phyloP scores from a whole-genome alignment of 352 stramenopile species.

The Chrysophaeum taylorii region DNA sequence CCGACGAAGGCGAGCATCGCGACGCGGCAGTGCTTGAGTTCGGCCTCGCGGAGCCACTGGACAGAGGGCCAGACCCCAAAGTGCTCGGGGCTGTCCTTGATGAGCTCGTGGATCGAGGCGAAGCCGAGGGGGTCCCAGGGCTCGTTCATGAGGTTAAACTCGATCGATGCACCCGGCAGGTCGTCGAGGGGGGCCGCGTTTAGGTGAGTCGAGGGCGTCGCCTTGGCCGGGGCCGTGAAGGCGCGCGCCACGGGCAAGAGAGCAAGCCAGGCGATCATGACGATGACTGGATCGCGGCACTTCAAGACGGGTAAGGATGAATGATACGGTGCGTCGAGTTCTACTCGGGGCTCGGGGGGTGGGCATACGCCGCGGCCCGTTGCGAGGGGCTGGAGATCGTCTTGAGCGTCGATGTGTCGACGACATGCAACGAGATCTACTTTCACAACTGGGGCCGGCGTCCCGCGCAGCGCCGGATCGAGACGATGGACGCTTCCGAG shows the following conservation, averaged over 20 bases:
- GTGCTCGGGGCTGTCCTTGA: not conserved
- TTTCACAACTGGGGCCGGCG: conserved; percentile 31
- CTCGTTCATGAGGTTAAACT: not conserved
- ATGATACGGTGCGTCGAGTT: conserved; percentile 43
- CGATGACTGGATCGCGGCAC: too few relatives aligned
- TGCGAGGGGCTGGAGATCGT: not conserved
- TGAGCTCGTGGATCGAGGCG: not conserved
- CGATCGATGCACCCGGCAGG: not conserved
- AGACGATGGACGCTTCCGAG: conserved; percentile 24
- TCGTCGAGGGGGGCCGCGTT: not conserved
- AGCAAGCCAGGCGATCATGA: too few relatives aligned
- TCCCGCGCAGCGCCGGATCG: not conserved
- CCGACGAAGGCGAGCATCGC: conserved; percentile 1
- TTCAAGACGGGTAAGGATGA: too few relatives aligned
- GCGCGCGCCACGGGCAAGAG: too few relatives aligned
- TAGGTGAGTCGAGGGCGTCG: not conserved
- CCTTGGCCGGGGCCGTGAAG: not conserved
- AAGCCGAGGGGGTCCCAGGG: not conserved
- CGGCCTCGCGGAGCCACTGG: conserved; percentile 6
- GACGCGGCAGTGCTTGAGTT: conserved; percentile 4
- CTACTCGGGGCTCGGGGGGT: conserved; percentile 52
- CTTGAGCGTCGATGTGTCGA: not conserved
- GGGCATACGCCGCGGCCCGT: conserved; percentile 20
- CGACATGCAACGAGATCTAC: conserved; percentile 37
- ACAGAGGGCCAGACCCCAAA: not conserved